Evolutionary conservation across 176 grass and related monocot species (phyloP), one percentile per base, ranked within the genome.

Genomic region (Pontederia paniculata): DNA sequence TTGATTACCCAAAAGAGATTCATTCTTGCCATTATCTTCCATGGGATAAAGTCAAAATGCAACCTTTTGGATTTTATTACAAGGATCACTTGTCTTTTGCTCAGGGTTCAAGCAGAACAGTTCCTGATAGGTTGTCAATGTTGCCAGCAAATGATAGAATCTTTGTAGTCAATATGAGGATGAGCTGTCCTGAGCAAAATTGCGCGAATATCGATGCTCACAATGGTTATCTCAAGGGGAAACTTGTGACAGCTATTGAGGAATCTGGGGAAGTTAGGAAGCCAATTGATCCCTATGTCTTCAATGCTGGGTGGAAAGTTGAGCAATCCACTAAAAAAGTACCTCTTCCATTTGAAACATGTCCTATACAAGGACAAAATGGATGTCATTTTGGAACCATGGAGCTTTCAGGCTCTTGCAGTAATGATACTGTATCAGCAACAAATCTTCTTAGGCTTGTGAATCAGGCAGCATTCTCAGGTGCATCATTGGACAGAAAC

Each of bases 401-500:
- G 48, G 50, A 58, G 41, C 44, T 76, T 23, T 43, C 42, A 42
- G 41, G 68, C 63, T 25, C 73, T 9, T 73, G 76, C 67, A 70
- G 41, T 62, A 87, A 71, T 22, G 83, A 88, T 58, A 16, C 65
- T 49, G 76, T 97, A 62, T 66, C 74, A 31, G 72, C 74, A 9
- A 72, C 78, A 23, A 71, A 82, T 75, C 78, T 87, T 52, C 74
- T 88, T 61, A 78, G 73, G 58, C 61, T 84, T 10, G 71, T 89
- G 58, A 77, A 97, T 70, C 52, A 72, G 55, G 73, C 72, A 60
- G 78, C 55, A 10, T 31, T n/a, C 14, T 50, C 61, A 31, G 49
- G 70, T 66, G 54, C 52, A 63, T 57, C 45, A 12, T 63, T 61
- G 51, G 61, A 63, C 70, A 17, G 48, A 66, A 66, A 45, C 45